phyloP scores from a whole-genome alignment of 2,329 filamentous ascomycete genomes.

The Fusarium virguliforme region DNA sequence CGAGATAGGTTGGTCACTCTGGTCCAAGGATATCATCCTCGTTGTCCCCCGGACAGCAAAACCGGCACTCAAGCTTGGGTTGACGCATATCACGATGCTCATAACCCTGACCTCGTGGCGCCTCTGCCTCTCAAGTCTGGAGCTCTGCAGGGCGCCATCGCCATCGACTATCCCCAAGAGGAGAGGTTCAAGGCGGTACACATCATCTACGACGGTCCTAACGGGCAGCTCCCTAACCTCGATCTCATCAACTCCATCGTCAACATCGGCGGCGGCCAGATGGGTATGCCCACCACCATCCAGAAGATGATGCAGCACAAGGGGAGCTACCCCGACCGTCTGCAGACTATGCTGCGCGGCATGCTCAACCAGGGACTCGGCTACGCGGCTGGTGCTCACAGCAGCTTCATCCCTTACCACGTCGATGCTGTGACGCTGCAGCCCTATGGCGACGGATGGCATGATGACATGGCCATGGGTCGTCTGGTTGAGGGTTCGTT shows the following conservation, averaged over 20 bases:
- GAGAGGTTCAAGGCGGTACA: constrained; percentile 90
- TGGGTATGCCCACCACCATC: constrained; percentile 87
- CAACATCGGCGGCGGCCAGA: constrained; percentile 89
- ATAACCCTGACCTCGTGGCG: constrained; percentile 79
- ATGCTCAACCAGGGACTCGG: constrained; percentile 95
- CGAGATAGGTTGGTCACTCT: constrained; percentile 87
- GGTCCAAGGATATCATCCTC: constrained; percentile 99
- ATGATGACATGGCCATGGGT: constrained; percentile 97
- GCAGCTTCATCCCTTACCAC: constrained; percentile 97
- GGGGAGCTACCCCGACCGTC: constrained; percentile 84
- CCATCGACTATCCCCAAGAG: constrained; percentile 92
- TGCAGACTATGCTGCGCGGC: constrained; percentile 90
- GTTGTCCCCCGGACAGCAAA: constrained; percentile 88
- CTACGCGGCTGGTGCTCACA: constrained; percentile 91
- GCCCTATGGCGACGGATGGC: constrained; percentile 91
- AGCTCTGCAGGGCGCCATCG: constrained; percentile 91
- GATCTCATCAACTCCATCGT: constrained; percentile 96
- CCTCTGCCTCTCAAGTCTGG: constrained; percentile 91
- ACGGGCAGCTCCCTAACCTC: constrained; percentile 94
- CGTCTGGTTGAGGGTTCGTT: constrained; percentile 91
- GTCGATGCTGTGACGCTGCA: constrained; percentile 96
- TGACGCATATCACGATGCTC: constrained; percentile 95
- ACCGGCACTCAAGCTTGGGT: constrained; percentile 97
- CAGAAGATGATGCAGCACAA: constrained; percentile 91
- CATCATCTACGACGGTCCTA: constrained; percentile 94